Base-by-base conservation (phyloP, 805 yeast species). In the Naumovozyma dairenensis region DNA sequence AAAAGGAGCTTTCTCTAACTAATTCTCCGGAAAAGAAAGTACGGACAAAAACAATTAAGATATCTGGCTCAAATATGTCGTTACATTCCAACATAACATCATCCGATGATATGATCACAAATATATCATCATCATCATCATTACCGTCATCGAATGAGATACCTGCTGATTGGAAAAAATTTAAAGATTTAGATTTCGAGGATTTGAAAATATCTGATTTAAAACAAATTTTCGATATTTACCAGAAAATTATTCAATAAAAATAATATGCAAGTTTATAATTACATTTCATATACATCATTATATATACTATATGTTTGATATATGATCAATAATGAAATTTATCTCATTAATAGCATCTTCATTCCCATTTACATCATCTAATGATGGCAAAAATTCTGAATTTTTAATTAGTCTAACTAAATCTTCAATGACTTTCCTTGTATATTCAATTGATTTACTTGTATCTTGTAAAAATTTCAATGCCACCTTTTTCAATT, bases 401-500 rank as follows among this genome's bases (percentile, higher is more conserved):
- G 35, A 44, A n/a, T 37, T 33, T 15, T 45, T 40, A 13, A 53
- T 43, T 14, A 51, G 26, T 2, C 31, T n/a, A 6, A 45, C 40
- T 10, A 57, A 37, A 12, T 45, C 39, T 15, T 42, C 29, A 3
- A 57, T 36, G 2, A 40, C 44, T 8, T 31, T 12, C 32, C 36
- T 46, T 2, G 59, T 43, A 29, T 48, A 49, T 4, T 41, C 51
- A 28, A 54, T 34, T 2, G 60, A 57, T n/a, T 46, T 45, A 30
- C 52, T 52, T 5, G 37, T 31, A n/a, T 53, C 48, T 27, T 60
- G 55, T 59, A 80, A 56, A 35, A 67, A 63, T 8, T 56, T 53
- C 12, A 80, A 55, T 1, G 80, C 78, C 29, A 66, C 62, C 31
- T 50, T 51, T 51, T 79, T 80, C 32, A 71, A 45, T 6, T 63